Evolutionary conservation across 139 green algal genomes (phyloP).

Genomic region (Nannochloris sp.): DNA sequence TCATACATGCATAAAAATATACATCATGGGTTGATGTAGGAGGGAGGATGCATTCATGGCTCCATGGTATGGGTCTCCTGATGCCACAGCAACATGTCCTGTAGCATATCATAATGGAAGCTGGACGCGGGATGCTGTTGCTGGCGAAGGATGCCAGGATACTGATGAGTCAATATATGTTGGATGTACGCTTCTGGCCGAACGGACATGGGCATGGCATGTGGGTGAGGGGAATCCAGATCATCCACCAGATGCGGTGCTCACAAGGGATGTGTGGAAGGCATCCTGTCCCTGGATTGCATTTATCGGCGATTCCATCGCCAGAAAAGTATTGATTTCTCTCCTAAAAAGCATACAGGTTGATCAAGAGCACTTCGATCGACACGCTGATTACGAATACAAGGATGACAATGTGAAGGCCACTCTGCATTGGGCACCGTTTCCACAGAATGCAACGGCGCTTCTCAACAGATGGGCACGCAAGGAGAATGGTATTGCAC

Average conservation of each 20-base stretch:
- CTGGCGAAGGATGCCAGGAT: not conserved
- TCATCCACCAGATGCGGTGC: not conserved
- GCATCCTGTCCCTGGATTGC: constrained; percentile 2
- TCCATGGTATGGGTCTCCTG: no score
- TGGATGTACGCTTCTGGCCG: not conserved
- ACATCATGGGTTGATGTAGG: no score
- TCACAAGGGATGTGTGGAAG: not conserved
- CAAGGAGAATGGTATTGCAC: not conserved
- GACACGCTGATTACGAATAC: constrained; percentile 7
- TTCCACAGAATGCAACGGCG: not conserved
- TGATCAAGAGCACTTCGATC: not conserved
- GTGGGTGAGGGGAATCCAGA: not conserved
- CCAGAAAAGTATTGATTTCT: not conserved
- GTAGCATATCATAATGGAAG: no score
- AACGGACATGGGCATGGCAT: constrained; percentile 1
- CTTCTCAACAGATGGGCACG: not conserved
- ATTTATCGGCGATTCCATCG: constrained; percentile 8
- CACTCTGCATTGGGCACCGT: constrained; percentile 2
- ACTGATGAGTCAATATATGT: not conserved
- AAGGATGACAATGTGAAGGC: not conserved
- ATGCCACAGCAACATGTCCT: no score
- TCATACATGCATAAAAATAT: no score
- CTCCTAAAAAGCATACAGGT: not conserved
- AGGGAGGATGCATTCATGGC: no score
- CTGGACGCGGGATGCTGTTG: no score